Conservation (phyloP, 1,284 basidiomycete genomes). For the Coriolopsis trogii region DNA sequence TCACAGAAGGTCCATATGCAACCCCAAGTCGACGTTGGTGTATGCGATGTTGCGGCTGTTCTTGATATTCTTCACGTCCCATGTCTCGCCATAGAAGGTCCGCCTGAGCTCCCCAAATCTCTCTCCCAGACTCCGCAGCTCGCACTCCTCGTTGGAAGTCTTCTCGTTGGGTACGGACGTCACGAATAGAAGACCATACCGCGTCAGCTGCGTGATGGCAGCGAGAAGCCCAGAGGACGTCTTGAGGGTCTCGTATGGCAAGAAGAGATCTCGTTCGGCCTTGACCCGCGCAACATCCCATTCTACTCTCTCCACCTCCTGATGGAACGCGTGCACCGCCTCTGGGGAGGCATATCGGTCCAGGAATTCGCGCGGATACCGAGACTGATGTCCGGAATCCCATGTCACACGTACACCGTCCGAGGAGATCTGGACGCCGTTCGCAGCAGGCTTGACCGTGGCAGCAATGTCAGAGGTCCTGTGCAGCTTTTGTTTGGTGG, state of each 20-base stretch:
- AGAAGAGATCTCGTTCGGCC: constrained; percentile 44
- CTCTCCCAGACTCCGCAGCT: constrained; percentile 65
- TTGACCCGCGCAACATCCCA: constrained; percentile 45
- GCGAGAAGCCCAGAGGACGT: constrained; percentile 46
- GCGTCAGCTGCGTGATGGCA: constrained; percentile 58
- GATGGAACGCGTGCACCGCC: constrained; percentile 42
- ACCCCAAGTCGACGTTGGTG: constrained; percentile 86
- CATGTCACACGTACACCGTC: constrained; percentile 57
- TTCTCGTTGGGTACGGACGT: constrained; percentile 58
- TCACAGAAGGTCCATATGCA: constrained; percentile 93
- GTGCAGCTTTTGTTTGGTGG: constrained; percentile 67
- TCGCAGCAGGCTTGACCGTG: constrained; percentile 43
- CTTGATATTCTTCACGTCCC: constrained; percentile 84
- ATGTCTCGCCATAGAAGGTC: constrained; percentile 91
- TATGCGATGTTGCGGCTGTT: constrained; percentile 93
- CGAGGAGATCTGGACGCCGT: constrained; percentile 40
- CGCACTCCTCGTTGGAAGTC: constrained; percentile 62
- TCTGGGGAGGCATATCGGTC: constrained; percentile 36
- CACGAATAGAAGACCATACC: constrained; percentile 61
- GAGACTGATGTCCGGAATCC: constrained; percentile 60
- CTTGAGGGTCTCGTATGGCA: constrained; percentile 50
- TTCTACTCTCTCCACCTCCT: constrained; percentile 34
- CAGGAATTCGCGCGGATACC: constrained; percentile 53
- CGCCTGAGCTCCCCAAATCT: constrained; percentile 77
- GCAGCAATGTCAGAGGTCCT: constrained; percentile 65